Evolutionary conservation across 805 yeast species (phyloP), one percentile per base, ranked within the genome.

Genomic region (Candida alai): DNA sequence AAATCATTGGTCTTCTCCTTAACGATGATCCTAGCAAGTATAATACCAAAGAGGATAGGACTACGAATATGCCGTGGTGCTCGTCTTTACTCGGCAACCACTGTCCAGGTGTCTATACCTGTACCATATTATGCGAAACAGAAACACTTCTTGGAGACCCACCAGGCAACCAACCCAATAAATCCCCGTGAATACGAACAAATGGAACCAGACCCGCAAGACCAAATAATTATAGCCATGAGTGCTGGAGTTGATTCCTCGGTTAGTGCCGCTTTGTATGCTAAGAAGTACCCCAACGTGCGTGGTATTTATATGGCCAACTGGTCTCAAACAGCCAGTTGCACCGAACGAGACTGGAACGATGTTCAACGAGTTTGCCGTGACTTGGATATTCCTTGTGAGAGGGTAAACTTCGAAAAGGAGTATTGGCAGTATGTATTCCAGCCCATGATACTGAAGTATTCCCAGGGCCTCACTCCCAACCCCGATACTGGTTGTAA

Each of bases 221-320:
- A 85, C 47, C 75, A 71, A 35, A 73, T 90, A 15, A 62, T 84
- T 14, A 76, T 93, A 4, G 96, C 97, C 6, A 85, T 93, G 96
- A 86, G 96, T 1, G 84, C 95, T 0, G 98, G 98, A 0, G 97
- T 93, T 1, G 98, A 93, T 57, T 89, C 97, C 0, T 82, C 96
- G 1, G 87, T 89, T 1, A 75, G 84, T 3, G 97, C 97, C 0
- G 78, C 84, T 0, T 36, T 84, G 40, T 78, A 69, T 45, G 65
- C 85, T 5, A 58, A 65, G n/a, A 52, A 62, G 21, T 75, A 70
- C 45, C 62, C 63, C 3, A 76, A 83, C 29, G 93, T 84, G 2
- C 58, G 70, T 28, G 98, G 97, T 0, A 69, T 93, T 2, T 90
- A 84, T 58, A 93, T 93, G 97, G 84, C 87, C 25, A 93, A 93